Evolutionary conservation across 306 rosid species (phyloP), one percentile per base, ranked within the genome.

Genomic region (Spatholobus suberectus): DNA sequence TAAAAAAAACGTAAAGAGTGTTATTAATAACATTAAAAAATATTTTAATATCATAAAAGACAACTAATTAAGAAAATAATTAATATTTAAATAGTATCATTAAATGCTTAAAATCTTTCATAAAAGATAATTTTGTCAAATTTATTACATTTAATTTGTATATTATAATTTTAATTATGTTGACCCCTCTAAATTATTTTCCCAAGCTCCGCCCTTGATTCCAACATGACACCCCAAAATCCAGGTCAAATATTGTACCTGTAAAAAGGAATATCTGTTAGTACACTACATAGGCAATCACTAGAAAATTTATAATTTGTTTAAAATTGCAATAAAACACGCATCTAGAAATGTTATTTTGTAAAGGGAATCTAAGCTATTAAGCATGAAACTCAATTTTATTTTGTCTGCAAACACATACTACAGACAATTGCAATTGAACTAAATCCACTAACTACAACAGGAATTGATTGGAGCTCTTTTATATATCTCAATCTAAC

Each of bases 171-270:
- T n/a, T n/a, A n/a, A n/a, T n/a, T n/a, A n/a, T n/a, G n/a, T n/a
- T n/a, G n/a, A n/a, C n/a, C n/a, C n/a, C n/a, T n/a, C n/a, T n/a
- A n/a, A n/a, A n/a, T n/a, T n/a, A n/a, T n/a, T n/a, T n/a, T n/a
- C n/a, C n/a, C n/a, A n/a, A n/a, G n/a, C n/a, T n/a, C n/a, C n/a
- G n/a, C n/a, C n/a, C n/a, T n/a, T n/a, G n/a, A n/a, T n/a, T n/a
- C n/a, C n/a, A n/a, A n/a, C 43, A 91, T 86, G 77, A 89, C 77
- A 43, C 99, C 99, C 99, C 99, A 96, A 85, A 96, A 96, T 82
- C 99, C 99, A 51, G 97, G 97, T 43, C 97, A 90, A 76, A 88
- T 78, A 76, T 96, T 98, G 67, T 96, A 96, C 99, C 99, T 96
- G 81, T 65, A 24, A 17, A 70, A 24, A 75, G 49, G 74, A 34